Conservation (phyloP, 1,139 yeast genomes). For the Debaryomycetaceae sp. region DNA sequence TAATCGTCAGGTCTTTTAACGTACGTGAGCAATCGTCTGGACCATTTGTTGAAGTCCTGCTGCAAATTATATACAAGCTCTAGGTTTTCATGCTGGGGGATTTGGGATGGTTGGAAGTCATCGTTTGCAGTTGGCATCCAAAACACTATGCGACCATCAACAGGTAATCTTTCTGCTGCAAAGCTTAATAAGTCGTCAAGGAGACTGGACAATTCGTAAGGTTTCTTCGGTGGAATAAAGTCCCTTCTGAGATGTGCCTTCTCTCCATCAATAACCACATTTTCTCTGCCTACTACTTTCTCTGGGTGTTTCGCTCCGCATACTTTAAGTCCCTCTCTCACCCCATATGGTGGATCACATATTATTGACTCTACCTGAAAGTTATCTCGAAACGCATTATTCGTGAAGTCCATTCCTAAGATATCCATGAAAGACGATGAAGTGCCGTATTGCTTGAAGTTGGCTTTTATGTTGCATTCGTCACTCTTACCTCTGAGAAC, state of each 20-base stretch:
- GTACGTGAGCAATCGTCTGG: constrained; percentile 79
- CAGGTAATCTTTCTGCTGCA: constrained; percentile 67
- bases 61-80: constrained; percentile 72
- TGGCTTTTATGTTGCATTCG: constrained; percentile 49
- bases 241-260: constrained; percentile 76
- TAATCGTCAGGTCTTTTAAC: constrained; percentile 59
- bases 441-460: constrained; percentile 75
- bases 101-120: constrained; percentile 66
- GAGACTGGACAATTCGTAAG: constrained; percentile 74
- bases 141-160: constrained; percentile 78
- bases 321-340: constrained; percentile 90
- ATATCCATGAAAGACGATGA: constrained; percentile 63
- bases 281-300: constrained; percentile 61
- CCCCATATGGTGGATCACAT: constrained; percentile 98
- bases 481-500: constrained; percentile 71
- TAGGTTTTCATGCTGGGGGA: constrained; percentile 76
- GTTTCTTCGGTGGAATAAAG: constrained; percentile 90
- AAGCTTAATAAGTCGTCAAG: constrained; percentile 74
- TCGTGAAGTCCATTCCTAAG: constrained; percentile 91
- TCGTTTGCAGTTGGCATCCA: constrained; percentile 99
- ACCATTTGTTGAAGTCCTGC: constrained; percentile 92
- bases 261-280: constrained; percentile 69
- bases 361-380: constrained; percentile 74
- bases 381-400: constrained; percentile 68
- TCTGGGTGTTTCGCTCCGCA: constrained; percentile 75